phyloP scores from a whole-genome alignment of 2,329 filamentous ascomycete species.

The Sclerotinia trifoliorum region DNA sequence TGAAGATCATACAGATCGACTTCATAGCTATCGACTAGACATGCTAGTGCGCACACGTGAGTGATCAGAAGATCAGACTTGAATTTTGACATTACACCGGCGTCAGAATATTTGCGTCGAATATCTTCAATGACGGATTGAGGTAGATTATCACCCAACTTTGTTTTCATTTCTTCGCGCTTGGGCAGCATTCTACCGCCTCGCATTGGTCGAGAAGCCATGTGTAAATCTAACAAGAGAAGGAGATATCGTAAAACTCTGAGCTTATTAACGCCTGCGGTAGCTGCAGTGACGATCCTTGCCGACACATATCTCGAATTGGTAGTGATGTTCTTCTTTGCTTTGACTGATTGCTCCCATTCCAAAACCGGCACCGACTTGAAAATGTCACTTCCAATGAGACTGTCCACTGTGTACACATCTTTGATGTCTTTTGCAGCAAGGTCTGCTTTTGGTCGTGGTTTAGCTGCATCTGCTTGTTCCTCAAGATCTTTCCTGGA shows the following conservation, averaged over 20 bases:
- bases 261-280: slow-evolving; percentile 47
- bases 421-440: slow-evolving; percentile 66
- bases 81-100: slow-evolving; percentile 65
- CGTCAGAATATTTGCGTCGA: slow-evolving; percentile 66
- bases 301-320: slow-evolving; percentile 64
- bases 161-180: slow-evolving; percentile 59
- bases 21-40: slow-evolving; percentile 71
- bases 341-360: slow-evolving; percentile 68
- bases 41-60: slow-evolving; percentile 68
- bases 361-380: slow-evolving; percentile 67
- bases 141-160: slow-evolving; percentile 54
- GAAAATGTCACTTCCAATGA: slow-evolving; percentile 68
- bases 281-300: slow-evolving; percentile 54
- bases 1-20: slow-evolving; percentile 68
- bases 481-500: slow-evolving; percentile 64
- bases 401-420: slow-evolving; percentile 65
- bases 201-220: slow-evolving; percentile 47
- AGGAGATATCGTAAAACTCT: slow-evolving; percentile 61
- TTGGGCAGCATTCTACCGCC: slow-evolving; percentile 53
- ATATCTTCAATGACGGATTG: slow-evolving; percentile 65
- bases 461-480: slow-evolving; percentile 65
- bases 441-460: slow-evolving; percentile 68
- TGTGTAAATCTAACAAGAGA: slow-evolving; percentile 56
- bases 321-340: slow-evolving; percentile 53
- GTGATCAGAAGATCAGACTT: slow-evolving; percentile 70